Conservation (phyloP, 1,139 yeast species). For the Pichia norvegensis region DNA sequence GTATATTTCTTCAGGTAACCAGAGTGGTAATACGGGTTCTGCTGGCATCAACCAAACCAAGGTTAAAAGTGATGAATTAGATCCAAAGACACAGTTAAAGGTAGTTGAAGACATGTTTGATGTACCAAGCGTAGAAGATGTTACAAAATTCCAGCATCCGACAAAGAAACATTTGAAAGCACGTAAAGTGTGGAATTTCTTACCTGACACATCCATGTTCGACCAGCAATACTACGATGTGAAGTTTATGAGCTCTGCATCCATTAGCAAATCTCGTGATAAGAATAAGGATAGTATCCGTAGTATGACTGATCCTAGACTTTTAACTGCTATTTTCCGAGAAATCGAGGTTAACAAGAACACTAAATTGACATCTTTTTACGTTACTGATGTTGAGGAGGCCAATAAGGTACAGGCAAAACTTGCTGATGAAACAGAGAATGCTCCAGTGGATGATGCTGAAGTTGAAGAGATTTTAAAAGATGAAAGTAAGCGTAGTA, state of each 20-base stretch:
- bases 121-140: slow-evolving; percentile 37
- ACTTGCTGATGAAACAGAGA: slow-evolving; percentile 37
- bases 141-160: slow-evolving; percentile 60
- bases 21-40: slow-evolving; percentile 5
- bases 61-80: slow-evolving; percentile 34
- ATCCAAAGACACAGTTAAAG: slow-evolving; percentile 56
- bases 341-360: slow-evolving; percentile 69
- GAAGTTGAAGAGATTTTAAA: slow-evolving; percentile 26
- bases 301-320: slow-evolving; percentile 35
- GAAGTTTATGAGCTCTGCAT: slow-evolving; percentile 77
- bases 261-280: slow-evolving; percentile 30
- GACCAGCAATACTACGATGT: slow-evolving; percentile 69
- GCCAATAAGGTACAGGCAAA: slow-evolving; percentile 34
- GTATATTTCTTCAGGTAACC: slow-evolving; percentile 50
- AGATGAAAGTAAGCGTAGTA: slow-evolving; percentile 39
- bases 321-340: slow-evolving; percentile 62
- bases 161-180: slow-evolving; percentile 66
- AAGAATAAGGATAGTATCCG: slow-evolving; percentile 32
- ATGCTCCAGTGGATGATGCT: slow-evolving; percentile 36
- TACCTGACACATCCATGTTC: slow-evolving; percentile 86
- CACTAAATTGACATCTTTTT: slow-evolving; percentile 72
- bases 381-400: slow-evolving; percentile 43
- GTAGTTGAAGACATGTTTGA: slow-evolving; percentile 76
- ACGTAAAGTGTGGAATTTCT: slow-evolving; percentile 66
- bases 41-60: background rate